Base-by-base conservation (phyloP, 305 asterid species). In the Fraxinus greggii region DNA sequence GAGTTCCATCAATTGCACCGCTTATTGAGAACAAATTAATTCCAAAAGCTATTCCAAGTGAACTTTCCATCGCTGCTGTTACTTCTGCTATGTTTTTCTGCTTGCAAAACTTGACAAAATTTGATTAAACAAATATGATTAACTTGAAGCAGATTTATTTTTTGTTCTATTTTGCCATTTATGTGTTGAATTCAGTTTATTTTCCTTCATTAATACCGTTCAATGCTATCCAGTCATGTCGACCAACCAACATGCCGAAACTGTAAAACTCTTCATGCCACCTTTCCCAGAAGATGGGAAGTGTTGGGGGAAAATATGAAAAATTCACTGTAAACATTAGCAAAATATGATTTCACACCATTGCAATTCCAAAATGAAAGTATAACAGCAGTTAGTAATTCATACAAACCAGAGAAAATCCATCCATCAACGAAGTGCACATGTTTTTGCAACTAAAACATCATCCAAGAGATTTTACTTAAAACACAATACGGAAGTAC, bases 31-130 rank as follows among this genome's bases (percentile, higher is more conserved):
- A 89, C 79, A 85, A 92, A 9, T 29, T 91, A 40, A 87, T 81
- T 70, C 97, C 95, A 3, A 86, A 78, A 1, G 85, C 85, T 10
- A 81, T 92, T 12, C 93, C 95, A 4, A 93, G 93, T 77, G 92
- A 94, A 61, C 48, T 85, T 24, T 93, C 92, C 86, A 86, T 94
- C 42, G 42, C 97, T 0, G 89, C 2, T 2, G 78, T 91, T 76
- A 94, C 98, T 83, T 93, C 97, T 69, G 97, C 95, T 31, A 89
- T 36, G 95, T 94, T 48, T 89, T 90, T 33, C 85, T 91, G 81
- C 97, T 94, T 61, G 95, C 97, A 33, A 91, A 91, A 83, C 86
- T 91, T 54, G 93, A 91, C 82, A 93, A 93, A 81, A 80, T 93
- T 21, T 94, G 89, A 90, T 8, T 19, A 76, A 51, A 36, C 42